These are phyloP conservation scores for Rhodotorula babjevae DNA, from an alignment of 768 basidiomycete genomes.

Conservation along the genomic window DNA sequence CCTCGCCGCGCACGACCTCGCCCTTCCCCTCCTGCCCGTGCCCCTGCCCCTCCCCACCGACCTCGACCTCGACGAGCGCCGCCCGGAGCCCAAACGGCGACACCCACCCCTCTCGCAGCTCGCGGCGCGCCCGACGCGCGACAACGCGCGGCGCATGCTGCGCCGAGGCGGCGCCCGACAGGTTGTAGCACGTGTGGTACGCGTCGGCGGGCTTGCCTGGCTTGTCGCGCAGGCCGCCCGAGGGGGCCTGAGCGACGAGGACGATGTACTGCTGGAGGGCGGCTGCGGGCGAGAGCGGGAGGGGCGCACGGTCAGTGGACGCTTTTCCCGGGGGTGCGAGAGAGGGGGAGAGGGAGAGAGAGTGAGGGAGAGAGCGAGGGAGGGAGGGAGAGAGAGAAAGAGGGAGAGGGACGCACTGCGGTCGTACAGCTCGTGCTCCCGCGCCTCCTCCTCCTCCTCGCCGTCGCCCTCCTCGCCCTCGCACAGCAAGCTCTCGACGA, in stretches of 20 bases:
- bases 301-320: too few relatives aligned
- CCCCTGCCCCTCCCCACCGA: not conserved
- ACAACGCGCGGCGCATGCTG: conserved; percentile 70
- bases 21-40: conserved; percentile 4
- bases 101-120: conserved; percentile 44
- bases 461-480: conserved; percentile 28
- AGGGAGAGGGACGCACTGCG: conserved; percentile 41
- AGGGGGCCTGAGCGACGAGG: conserved; percentile 74
- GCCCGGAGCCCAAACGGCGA: conserved; percentile 18
- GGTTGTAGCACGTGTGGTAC: conserved; percentile 90
- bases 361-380: too few relatives aligned
- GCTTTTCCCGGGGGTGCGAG: too few relatives aligned
- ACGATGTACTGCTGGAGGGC: conserved; percentile 85
- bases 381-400: not conserved
- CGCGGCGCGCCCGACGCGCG: conserved; percentile 48
- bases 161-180: conserved; percentile 80
- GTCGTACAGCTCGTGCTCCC: conserved; percentile 43
- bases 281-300: conserved; percentile 22
- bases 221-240: conserved; percentile 87
- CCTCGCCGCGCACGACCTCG: conserved; percentile 2
- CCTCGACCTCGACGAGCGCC: not conserved
- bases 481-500: conserved; percentile 54
- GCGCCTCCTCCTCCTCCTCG: conserved; percentile 40
- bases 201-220: conserved; percentile 95
- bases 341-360: not conserved